Conservation (phyloP, 1,284 basidiomycete genomes). For the Stereum hirsutum region DNA sequence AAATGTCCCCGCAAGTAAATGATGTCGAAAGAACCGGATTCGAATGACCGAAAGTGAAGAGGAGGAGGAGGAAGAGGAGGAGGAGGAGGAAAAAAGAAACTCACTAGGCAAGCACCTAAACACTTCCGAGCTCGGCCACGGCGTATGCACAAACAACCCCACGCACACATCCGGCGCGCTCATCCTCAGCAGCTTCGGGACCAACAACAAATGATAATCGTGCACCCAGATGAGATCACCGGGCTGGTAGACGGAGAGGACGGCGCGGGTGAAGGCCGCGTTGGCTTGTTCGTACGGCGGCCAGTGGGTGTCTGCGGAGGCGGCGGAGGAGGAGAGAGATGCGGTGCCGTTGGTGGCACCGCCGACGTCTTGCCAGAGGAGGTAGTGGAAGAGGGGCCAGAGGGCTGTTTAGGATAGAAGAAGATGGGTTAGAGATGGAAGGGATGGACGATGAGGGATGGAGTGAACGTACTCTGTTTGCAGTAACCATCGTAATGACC, state of each 20-base stretch:
- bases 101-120: slow-evolving; percentile 87
- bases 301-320: slow-evolving; percentile 73
- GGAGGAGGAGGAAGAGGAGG: slow-evolving; percentile 1
- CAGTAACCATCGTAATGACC: slow-evolving; percentile 97
- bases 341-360: slow-evolving; percentile 45
- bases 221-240: slow-evolving; percentile 91
- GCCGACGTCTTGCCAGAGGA: slow-evolving; percentile 93
- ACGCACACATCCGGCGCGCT: slow-evolving; percentile 73
- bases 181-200: slow-evolving; percentile 80
- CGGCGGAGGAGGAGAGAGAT: slow-evolving; percentile 51
- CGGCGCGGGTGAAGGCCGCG: slow-evolving; percentile 54
- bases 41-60: slow-evolving; percentile 8
- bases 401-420: slow-evolving; percentile 45
- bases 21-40: no score
- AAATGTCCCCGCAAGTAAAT: no score
- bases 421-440: neutral
- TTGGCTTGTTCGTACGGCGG: slow-evolving; percentile 82
- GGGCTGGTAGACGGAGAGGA: slow-evolving; percentile 53
- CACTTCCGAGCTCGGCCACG: slow-evolving; percentile 94
- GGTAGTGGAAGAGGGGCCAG: slow-evolving; percentile 98
- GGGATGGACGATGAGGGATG: neutral
- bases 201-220: slow-evolving; percentile 90
- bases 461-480: slow-evolving; percentile 73
- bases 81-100: slow-evolving; percentile 18
- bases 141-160: slow-evolving; percentile 94